Evolutionary conservation across 768 basidiomycete genomes (phyloP).

Genomic region (Daedalea quercina): DNA sequence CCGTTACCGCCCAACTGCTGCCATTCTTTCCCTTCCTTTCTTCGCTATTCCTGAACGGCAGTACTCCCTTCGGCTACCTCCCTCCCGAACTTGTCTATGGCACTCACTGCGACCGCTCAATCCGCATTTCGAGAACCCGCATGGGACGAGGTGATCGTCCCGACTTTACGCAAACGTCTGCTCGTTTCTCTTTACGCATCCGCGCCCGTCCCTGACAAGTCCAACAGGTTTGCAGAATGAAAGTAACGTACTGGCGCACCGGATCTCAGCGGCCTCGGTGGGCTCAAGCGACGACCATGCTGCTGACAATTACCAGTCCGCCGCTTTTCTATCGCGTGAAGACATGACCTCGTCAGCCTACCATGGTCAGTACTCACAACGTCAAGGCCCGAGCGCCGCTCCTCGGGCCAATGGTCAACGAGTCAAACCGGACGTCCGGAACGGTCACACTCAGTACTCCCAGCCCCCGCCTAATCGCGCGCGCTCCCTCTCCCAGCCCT

Average conservation of each 20-base stretch:
- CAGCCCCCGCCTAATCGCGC: conserved; percentile 35
- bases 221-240: conserved; percentile 70
- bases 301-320: conserved; percentile 12
- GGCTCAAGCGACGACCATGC: conserved; percentile 27
- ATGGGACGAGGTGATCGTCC: conserved; percentile 83
- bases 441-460: conserved; percentile 12
- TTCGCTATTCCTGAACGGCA: conserved; percentile 14
- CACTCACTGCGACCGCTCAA: conserved; percentile 34
- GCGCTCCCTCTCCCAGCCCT: conserved; percentile 63
- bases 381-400: conserved; percentile 35
- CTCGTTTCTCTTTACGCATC: conserved; percentile 11
- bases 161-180: conserved; percentile 72
- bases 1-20: conserved; percentile 11
- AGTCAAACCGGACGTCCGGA: conserved; percentile 25
- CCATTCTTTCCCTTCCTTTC: conserved; percentile 14
- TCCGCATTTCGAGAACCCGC: conserved; percentile 37
- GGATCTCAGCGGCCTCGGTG: conserved; percentile 70
- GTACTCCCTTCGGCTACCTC: conserved; percentile 11
- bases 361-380: conserved; percentile 12
- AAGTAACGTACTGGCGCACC: conserved; percentile 68
- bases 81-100: conserved; percentile 26
- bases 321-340: conserved; percentile 14
- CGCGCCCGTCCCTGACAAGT: conserved; percentile 4
- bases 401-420: conserved; percentile 40
- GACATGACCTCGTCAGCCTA: conserved; percentile 12